Conservation (phyloP, 352 stramenopile genomes). For the Phytopythium boreale region DNA sequence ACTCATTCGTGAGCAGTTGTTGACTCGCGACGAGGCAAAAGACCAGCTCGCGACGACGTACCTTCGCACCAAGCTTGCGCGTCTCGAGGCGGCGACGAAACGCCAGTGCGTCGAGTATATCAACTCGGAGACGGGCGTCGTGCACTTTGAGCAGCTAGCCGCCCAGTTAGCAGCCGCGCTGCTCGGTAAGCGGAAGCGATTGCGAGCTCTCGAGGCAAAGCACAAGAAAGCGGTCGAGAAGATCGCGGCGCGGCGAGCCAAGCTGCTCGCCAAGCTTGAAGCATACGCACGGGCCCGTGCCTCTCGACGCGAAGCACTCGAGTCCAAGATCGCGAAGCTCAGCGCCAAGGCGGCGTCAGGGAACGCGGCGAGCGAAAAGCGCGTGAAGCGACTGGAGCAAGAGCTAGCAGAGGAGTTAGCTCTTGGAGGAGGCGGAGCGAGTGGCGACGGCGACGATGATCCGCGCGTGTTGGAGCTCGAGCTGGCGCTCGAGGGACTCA, state of each 20-base stretch:
- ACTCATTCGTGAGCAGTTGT: constrained; percentile 58
- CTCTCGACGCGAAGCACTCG: background rate
- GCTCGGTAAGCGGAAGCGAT: constrained; percentile 27
- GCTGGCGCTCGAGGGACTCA: constrained; percentile 31
- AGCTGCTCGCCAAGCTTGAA: constrained; percentile 29
- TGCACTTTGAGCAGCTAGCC: constrained; percentile 47
- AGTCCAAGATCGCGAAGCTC: constrained; percentile 4
- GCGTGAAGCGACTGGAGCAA: constrained; percentile 20
- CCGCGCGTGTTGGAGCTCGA: constrained; percentile 46
- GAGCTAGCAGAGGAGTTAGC: constrained; percentile 26
- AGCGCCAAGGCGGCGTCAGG: background rate
- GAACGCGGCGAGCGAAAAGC: constrained; percentile 15
- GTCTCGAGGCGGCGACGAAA: constrained; percentile 46
- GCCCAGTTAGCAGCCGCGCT: constrained; percentile 24
- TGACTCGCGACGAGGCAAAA: constrained; percentile 60
- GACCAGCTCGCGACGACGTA: constrained; percentile 62
- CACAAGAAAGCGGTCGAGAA: constrained; percentile 22
- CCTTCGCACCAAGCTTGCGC: constrained; percentile 42
- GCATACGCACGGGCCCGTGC: background rate
- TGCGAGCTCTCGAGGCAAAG: constrained; percentile 36
- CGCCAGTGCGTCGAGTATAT: constrained; percentile 60
- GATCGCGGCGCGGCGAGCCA: constrained; percentile 26
- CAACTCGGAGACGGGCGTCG: constrained; percentile 45
- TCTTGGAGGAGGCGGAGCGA: constrained; percentile 19
- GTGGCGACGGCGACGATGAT: constrained; percentile 18